Percentiles rank a stretch among this genome's conserved stretches.
phyloP scores from a whole-genome alignment of 2,329 filamentous ascomycete genomes.

The Cladosporium colombiae region DNA sequence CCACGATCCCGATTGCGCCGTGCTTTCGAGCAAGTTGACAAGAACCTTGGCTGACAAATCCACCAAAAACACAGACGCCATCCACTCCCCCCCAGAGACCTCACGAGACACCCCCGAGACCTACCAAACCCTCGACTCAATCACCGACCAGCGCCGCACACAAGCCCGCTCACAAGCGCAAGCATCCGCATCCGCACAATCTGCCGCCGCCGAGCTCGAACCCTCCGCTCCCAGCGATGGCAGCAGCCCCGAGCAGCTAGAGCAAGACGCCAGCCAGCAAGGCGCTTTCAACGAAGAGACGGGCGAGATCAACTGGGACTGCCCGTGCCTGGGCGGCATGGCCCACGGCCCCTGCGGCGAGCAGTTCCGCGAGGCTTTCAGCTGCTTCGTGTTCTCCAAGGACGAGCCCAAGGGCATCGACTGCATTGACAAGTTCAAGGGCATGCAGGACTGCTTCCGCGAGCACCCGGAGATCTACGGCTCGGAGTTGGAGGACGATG shows the following conservation, averaged over 20 bases:
- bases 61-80: constrained; percentile 27
- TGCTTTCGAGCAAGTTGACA: no score
- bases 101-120: constrained; percentile 41
- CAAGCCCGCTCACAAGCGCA: constrained; percentile 35
- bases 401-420: constrained; percentile 78
- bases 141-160: constrained; percentile 45
- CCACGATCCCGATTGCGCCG: background rate
- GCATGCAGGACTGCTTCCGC: constrained; percentile 97
- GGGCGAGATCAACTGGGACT: constrained; percentile 99
- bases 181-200: constrained; percentile 19
- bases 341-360: constrained; percentile 93
- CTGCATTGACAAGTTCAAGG: constrained; percentile 55
- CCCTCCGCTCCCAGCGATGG: constrained; percentile 27
- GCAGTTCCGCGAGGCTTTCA: constrained; percentile 93
- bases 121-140: constrained; percentile 47
- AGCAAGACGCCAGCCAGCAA: constrained; percentile 81
- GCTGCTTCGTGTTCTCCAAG: constrained; percentile 94
- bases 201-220: constrained; percentile 27
- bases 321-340: constrained; percentile 96
- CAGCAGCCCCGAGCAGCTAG: constrained; percentile 58
- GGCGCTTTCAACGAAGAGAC: constrained; percentile 98
- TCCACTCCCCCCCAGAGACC: constrained; percentile 42
- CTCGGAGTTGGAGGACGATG: constrained; percentile 79
- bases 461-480: constrained; percentile 91
- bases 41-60: constrained; percentile 22